phyloP scores from a whole-genome alignment of 2,329 filamentous ascomycete genomes.

The Tolypocladium sp. region DNA sequence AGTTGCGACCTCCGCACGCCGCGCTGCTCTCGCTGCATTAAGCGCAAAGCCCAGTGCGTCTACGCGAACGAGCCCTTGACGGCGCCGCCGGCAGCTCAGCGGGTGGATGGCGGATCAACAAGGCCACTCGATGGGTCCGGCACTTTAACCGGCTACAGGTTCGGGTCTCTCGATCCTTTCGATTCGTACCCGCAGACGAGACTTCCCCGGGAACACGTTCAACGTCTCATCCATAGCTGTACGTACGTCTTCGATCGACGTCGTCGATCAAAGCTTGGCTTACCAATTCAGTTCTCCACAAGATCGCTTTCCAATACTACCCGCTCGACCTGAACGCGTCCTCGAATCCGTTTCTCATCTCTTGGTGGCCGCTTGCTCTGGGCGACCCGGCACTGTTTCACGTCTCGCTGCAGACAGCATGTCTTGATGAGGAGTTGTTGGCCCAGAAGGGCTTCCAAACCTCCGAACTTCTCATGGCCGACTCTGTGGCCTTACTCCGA shows the following conservation, averaged over 20 bases:
- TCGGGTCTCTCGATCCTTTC: slow-evolving; percentile 40
- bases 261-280: not conserved
- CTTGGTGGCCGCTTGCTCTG: slow-evolving; percentile 51
- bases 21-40: slow-evolving; percentile 44
- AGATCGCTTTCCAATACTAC: slow-evolving; percentile 52
- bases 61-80: slow-evolving; percentile 46
- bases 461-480: slow-evolving; percentile 47
- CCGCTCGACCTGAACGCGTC: slow-evolving; percentile 41
- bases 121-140: not conserved
- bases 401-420: slow-evolving; percentile 50
- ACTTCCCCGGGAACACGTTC: slow-evolving; percentile 39
- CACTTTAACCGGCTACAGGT: slow-evolving; percentile 13
- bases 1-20: slow-evolving; percentile 46
- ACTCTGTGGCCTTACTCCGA: slow-evolving; percentile 43
- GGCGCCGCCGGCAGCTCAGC: slow-evolving; percentile 5
- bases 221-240: slow-evolving; percentile 49
- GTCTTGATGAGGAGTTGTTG: slow-evolving; percentile 41
- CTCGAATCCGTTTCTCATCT: slow-evolving; percentile 49
- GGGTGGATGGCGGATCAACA: not conserved
- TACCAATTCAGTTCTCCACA: slow-evolving; percentile 35
- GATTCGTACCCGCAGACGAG: slow-evolving; percentile 46
- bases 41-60: slow-evolving; percentile 34
- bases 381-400: slow-evolving; percentile 48
- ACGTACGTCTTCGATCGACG: slow-evolving; percentile 12
- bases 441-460: slow-evolving; percentile 42